These are phyloP conservation scores for Aspergillus pseudoglaucus DNA, from an alignment of 2,329 filamentous ascomycete genomes.

Conservation along the genomic window DNA sequence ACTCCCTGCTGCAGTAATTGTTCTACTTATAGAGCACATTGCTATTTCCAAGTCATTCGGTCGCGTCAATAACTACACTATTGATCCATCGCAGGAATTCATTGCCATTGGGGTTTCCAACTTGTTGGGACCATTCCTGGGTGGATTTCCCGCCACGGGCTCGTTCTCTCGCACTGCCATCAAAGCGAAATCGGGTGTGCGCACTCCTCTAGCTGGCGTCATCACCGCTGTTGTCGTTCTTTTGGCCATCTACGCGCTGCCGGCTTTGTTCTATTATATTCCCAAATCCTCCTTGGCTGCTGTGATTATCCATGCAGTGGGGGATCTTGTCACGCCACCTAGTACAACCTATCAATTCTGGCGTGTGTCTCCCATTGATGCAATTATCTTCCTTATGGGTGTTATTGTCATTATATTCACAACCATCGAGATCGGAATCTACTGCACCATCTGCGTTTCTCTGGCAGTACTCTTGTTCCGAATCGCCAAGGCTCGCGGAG, in stretches of 20 bases:
- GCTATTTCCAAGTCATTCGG: slow-evolving; percentile 97
- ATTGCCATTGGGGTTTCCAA: slow-evolving; percentile 91
- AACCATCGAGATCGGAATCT: slow-evolving; percentile 87
- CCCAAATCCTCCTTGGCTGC: slow-evolving; percentile 72
- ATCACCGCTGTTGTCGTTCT: slow-evolving; percentile 82
- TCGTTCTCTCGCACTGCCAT: slow-evolving; percentile 96
- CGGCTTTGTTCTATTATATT: slow-evolving; percentile 89
- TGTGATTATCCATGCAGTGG: slow-evolving; percentile 93
- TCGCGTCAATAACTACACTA: slow-evolving; percentile 89
- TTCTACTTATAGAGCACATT: slow-evolving; percentile 94
- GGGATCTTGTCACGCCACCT: slow-evolving; percentile 83
- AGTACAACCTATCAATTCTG: slow-evolving; percentile 94
- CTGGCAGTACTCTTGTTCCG: slow-evolving; percentile 74
- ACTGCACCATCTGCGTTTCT: slow-evolving; percentile 73
- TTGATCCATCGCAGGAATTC: slow-evolving; percentile 92
- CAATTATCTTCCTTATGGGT: slow-evolving; percentile 86
- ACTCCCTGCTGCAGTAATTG: slow-evolving; percentile 79
- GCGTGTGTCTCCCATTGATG: slow-evolving; percentile 83
- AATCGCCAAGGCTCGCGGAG: slow-evolving; percentile 71
- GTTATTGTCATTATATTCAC: slow-evolving; percentile 85
- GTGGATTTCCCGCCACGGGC: slow-evolving; percentile 85
- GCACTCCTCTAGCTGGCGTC: slow-evolving; percentile 85
- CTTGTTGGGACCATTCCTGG: slow-evolving; percentile 82
- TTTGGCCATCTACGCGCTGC: slow-evolving; percentile 80
- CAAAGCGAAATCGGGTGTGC: slow-evolving; percentile 92